A percentile compares a stretch with the other conserved stretches of the same genome.
Conservation (phyloP, 2,329 filamentous ascomycete species). For the Penicillium vulpinum region DNA sequence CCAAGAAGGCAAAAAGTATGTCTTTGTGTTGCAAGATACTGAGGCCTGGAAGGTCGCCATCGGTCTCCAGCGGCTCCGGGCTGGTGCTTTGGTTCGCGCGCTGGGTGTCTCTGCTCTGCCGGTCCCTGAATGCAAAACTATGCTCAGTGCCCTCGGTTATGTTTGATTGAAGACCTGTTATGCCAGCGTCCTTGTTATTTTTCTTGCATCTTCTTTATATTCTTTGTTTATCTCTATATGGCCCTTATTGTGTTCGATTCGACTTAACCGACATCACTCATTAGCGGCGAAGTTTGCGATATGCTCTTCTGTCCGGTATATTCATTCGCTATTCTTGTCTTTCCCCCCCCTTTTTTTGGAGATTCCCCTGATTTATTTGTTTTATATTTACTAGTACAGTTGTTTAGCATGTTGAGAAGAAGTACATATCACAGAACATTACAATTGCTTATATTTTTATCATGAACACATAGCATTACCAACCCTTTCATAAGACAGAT, state of each 20-base stretch:
- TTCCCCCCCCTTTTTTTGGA: slow-evolving; percentile 16
- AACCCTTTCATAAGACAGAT: neutral
- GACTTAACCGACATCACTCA: slow-evolving; percentile 19
- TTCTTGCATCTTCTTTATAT: slow-evolving; percentile 9
- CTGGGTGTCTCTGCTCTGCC: slow-evolving; percentile 56
- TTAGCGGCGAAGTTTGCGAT: slow-evolving; percentile 29
- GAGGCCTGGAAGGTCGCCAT: slow-evolving; percentile 65
- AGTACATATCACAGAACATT: slow-evolving; percentile 20
- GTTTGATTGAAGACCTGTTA: slow-evolving; percentile 20
- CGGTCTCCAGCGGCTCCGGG: slow-evolving; percentile 57
- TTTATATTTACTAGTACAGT: slow-evolving; percentile 19
- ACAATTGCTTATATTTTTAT: slow-evolving; percentile 1
- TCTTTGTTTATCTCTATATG: neutral
- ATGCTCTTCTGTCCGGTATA: slow-evolving; percentile 23
- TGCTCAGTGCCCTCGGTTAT: slow-evolving; percentile 44
- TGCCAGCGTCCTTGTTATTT: neutral
- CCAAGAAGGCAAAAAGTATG: slow-evolving; percentile 61
- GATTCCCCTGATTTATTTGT: slow-evolving; percentile 21
- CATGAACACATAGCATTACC: slow-evolving; percentile 1
- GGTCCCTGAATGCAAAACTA: slow-evolving; percentile 42
- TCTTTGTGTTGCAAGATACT: slow-evolving; percentile 59
- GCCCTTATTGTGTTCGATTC: slow-evolving; percentile 3
- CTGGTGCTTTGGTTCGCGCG: slow-evolving; percentile 57
- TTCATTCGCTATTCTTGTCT: slow-evolving; percentile 20
- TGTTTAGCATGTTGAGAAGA: slow-evolving; percentile 19